Conservation (phyloP, 2,329 filamentous ascomycete species). For the Bipolaris oryzae region DNA sequence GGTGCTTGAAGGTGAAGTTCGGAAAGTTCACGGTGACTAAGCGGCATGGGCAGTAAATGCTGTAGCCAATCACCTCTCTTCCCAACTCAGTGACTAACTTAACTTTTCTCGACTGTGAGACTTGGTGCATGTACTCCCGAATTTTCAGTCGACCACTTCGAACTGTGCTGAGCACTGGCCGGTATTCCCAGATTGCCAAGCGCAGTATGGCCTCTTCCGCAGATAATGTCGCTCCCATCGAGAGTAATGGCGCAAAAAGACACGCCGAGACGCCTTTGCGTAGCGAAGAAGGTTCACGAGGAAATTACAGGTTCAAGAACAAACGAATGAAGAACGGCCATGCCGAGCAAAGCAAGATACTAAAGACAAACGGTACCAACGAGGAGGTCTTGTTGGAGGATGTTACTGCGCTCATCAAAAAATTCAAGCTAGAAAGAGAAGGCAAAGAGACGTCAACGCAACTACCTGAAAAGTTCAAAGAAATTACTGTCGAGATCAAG, state of each 20-base stretch:
- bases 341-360: slow-evolving; percentile 41
- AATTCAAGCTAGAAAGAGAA: slow-evolving; percentile 35
- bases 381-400: slow-evolving; percentile 57
- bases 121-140: slow-evolving; percentile 29
- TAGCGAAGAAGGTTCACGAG: slow-evolving; percentile 43
- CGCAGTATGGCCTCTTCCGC: slow-evolving; percentile 45
- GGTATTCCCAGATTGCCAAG: slow-evolving; percentile 14
- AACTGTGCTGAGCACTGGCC: slow-evolving; percentile 30
- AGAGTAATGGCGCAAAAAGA: slow-evolving; percentile 45
- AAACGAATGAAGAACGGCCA: slow-evolving; percentile 56
- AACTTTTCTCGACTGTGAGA: slow-evolving; percentile 25
- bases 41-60: slow-evolving; percentile 12
- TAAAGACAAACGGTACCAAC: slow-evolving; percentile 53
- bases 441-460: slow-evolving; percentile 16
- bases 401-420: slow-evolving; percentile 51
- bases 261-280: slow-evolving; percentile 41
- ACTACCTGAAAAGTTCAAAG: slow-evolving; percentile 71
- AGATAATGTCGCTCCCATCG: slow-evolving; percentile 36
- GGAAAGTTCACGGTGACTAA: slow-evolving; percentile 32
- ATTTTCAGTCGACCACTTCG: slow-evolving; percentile 34
- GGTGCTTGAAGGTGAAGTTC: slow-evolving; percentile 28
- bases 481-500: slow-evolving; percentile 81
- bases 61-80: slow-evolving; percentile 35
- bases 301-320: slow-evolving; percentile 50
- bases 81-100: slow-evolving; percentile 34